phyloP scores from a whole-genome alignment of 176 grass and related monocot species.

The Bothriochloa decipiens region DNA sequence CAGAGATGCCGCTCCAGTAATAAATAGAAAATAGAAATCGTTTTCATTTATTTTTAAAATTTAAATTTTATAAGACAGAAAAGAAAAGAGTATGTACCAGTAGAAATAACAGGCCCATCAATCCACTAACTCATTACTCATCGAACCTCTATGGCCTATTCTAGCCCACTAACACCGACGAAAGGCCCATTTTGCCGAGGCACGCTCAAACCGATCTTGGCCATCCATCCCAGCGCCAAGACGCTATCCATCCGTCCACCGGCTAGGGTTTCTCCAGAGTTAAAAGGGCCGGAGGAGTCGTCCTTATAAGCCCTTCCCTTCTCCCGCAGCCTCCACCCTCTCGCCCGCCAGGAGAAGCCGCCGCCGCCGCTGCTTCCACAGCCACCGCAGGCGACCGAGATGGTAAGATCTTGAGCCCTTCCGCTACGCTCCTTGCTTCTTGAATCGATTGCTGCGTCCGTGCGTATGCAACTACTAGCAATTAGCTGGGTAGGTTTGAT shows the following conservation, averaged over 20 bases:
- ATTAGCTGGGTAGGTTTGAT: background rate
- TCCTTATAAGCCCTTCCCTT: slow-evolving; percentile 45
- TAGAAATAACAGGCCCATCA: background rate
- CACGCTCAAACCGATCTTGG: slow-evolving; percentile 13
- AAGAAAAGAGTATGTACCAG: too few species aligned
- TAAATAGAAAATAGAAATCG: too few species aligned
- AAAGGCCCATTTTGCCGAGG: background rate
- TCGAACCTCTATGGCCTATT: background rate
- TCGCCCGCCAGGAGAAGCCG: slow-evolving; percentile 28
- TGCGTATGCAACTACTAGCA: background rate
- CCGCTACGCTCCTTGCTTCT: background rate
- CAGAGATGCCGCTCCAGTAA: background rate
- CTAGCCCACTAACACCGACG: background rate
- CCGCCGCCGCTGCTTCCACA: slow-evolving; percentile 1
- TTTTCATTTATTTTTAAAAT: too few species aligned
- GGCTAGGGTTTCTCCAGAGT: slow-evolving; percentile 47
- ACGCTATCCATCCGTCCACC: slow-evolving; percentile 17
- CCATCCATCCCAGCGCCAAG: slow-evolving; percentile 19
- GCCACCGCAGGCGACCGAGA: slow-evolving; percentile 32
- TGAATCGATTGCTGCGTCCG: background rate
- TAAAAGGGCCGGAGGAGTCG: slow-evolving; percentile 18
- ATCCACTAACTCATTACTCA: background rate
- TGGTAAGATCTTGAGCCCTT: slow-evolving; percentile 41
- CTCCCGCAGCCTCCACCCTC: background rate
- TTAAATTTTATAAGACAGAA: too few species aligned